These are phyloP conservation scores for Guillardia theta DNA, from an alignment of 78 protist genomes.

Conservation along the genomic window DNA sequence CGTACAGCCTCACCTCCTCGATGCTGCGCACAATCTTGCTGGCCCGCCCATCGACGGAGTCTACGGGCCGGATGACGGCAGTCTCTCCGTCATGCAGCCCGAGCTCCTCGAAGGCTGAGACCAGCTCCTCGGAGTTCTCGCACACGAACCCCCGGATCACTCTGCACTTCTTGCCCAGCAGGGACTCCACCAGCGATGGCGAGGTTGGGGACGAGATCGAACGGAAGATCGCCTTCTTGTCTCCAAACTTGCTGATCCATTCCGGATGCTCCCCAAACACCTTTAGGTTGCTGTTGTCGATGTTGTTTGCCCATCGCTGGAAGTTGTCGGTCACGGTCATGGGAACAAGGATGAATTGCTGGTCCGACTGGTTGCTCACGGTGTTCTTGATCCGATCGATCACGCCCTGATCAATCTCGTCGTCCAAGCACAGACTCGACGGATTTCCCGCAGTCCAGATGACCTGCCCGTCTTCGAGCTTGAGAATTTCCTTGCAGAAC, in stretches of 20 bases:
- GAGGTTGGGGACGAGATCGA: background rate
- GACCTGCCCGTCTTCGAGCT: background rate
- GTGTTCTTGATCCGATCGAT: background rate
- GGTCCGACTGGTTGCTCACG: background rate
- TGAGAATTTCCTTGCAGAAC: conserved; percentile 14
- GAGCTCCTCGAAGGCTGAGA: background rate
- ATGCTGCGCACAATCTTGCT: background rate
- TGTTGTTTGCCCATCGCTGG: background rate
- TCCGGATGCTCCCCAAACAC: background rate
- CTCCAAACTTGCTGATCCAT: background rate
- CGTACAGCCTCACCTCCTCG: conserved; percentile 29
- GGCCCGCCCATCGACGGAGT: background rate
- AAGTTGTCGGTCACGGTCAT: background rate
- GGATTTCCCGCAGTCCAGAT: background rate
- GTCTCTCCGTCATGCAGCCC: background rate
- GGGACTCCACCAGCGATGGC: background rate
- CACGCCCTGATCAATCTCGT: background rate
- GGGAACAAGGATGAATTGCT: background rate
- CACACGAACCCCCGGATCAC: background rate
- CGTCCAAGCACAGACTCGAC: background rate
- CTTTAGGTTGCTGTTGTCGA: background rate
- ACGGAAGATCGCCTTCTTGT: background rate
- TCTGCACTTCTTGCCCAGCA: background rate
- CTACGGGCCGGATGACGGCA: background rate
- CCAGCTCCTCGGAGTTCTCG: background rate